phyloP scores from a whole-genome alignment of 2,329 filamentous ascomycete genomes.

The Sphaerulina musiva region DNA sequence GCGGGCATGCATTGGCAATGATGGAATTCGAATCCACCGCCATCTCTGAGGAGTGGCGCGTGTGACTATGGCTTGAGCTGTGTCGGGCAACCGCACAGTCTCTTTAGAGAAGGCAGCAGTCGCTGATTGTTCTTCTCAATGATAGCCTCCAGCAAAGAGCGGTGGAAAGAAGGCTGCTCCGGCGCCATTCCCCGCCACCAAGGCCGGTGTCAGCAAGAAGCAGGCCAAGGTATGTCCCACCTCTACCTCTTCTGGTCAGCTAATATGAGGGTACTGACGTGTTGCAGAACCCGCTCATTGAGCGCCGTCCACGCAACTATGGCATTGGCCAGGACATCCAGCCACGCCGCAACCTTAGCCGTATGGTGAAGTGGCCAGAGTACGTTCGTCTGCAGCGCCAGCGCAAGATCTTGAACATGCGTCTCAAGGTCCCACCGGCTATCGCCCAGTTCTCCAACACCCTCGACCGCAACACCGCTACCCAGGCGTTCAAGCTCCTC shows the following conservation, averaged over 20 bases:
- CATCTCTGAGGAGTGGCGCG: constrained; percentile 23
- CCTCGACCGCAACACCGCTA: constrained; percentile 92
- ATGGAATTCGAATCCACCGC: constrained; percentile 20
- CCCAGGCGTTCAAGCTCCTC: constrained; percentile 96
- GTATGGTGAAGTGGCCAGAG: constrained; percentile 99
- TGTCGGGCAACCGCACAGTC: constrained; percentile 46
- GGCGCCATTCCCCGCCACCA: constrained; percentile 91
- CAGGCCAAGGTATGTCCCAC: constrained; percentile 73
- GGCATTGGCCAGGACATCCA: constrained; percentile 99
- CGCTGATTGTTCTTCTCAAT: constrained; percentile 99
- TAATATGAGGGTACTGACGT: constrained; percentile 12
- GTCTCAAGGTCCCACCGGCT: constrained; percentile 95
- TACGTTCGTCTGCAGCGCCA: constrained; percentile 97
- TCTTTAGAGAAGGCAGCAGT: constrained; percentile 90
- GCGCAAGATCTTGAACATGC: constrained; percentile 94
- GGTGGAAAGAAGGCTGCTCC: constrained; percentile 92
- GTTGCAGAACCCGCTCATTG: constrained; percentile 89
- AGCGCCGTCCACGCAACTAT: constrained; percentile 96
- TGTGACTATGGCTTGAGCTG: constrained; percentile 48
- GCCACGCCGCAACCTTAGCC: constrained; percentile 87
- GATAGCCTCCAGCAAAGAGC: constrained; percentile 86
- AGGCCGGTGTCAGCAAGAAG: constrained; percentile 85
- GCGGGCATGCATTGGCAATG: constrained; percentile 23
- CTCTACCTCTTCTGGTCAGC: background rate
- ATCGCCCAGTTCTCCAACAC: constrained; percentile 97